Base-by-base conservation (phyloP, 1,139 yeast genomes). In the Yamadazyma taylorii region DNA sequence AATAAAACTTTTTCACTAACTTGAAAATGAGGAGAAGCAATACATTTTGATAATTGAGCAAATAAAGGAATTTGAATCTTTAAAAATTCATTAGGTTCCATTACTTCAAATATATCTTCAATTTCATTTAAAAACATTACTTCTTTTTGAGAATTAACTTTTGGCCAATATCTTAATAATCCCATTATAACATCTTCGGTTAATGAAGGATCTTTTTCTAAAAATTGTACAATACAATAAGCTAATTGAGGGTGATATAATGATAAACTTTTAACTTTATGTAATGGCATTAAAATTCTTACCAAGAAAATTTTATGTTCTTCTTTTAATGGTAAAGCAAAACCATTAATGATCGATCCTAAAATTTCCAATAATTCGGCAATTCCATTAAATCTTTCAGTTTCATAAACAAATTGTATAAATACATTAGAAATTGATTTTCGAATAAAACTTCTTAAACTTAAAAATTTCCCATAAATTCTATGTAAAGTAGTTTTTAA, bases 131-230 rank as follows among this genome's bases (percentile, higher is more conserved):
- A 69, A 56, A 89, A 92, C 92, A 92, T 84, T 32, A 94, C 89
- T 63, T 94, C 98, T 59, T 92, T 92, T 15, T 97, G 95, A 31
- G 95, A 82, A 56, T 89, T 89, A 39, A 87, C 85, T 61, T 94
- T 94, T 35, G 99, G 99, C 99, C 99, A 92, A 64, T 82, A 94
- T 55, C 96, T 78, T 52, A 92, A 68, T 40, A 92, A 69, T 2
- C 97, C 97, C 87, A 88, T 83, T 24, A 92, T 79, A 17, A 92
- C 97, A 58, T 90, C 97, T 60, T 90, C 97, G 1, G 97, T 92
- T 52, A 92, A 72, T 11, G 78, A 52, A 1, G 96, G 95, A 58
- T 92, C 98, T 61, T 92, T 92, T 53, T 92, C 98, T 53, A 92
- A 70, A 61, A 92, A 92, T 65, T 92, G 99, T 12, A 94, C 95